Evolutionary conservation across 805 yeast species (phyloP).

Genomic region (Myxozyma lipomycoides): DNA sequence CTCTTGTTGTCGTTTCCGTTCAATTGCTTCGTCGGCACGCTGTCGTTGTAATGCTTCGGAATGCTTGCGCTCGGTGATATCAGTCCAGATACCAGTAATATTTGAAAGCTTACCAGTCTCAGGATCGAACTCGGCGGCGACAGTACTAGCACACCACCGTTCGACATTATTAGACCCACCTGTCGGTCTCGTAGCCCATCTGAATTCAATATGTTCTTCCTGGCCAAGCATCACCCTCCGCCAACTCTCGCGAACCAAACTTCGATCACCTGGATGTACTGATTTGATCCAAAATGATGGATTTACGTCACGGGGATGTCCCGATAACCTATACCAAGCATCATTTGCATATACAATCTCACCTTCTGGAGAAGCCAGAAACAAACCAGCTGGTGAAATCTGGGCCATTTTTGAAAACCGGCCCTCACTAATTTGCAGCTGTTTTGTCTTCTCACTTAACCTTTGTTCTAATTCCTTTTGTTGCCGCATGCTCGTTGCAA

Average conservation of each 20-base stretch:
- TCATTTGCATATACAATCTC: slow-evolving; percentile 27
- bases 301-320: slow-evolving; percentile 17
- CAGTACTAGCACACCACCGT: slow-evolving; percentile 27
- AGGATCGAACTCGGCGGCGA: slow-evolving; percentile 24
- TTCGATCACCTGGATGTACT: slow-evolving; percentile 28
- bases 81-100: slow-evolving; percentile 25
- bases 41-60: slow-evolving; percentile 27
- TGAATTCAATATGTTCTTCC: slow-evolving; percentile 23
- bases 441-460: slow-evolving; percentile 19
- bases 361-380: slow-evolving; percentile 24
- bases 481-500: slow-evolving; percentile 11
- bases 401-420: slow-evolving; percentile 27
- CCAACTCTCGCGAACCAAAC: slow-evolving; percentile 25
- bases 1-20: slow-evolving; percentile 27
- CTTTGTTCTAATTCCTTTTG: slow-evolving; percentile 21
- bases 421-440: slow-evolving; percentile 25
- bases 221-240: slow-evolving; percentile 23
- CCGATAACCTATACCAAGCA: slow-evolving; percentile 24
- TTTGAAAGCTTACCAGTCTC: slow-evolving; percentile 18
- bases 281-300: slow-evolving; percentile 28
- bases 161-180: slow-evolving; percentile 18
- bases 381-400: slow-evolving; percentile 26
- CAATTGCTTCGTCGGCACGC: slow-evolving; percentile 28
- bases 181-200: slow-evolving; percentile 19
- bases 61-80: slow-evolving; percentile 26